phyloP scores from a whole-genome alignment of 1,284 basidiomycete genomes.

The Retiboletus flavoniger region DNA sequence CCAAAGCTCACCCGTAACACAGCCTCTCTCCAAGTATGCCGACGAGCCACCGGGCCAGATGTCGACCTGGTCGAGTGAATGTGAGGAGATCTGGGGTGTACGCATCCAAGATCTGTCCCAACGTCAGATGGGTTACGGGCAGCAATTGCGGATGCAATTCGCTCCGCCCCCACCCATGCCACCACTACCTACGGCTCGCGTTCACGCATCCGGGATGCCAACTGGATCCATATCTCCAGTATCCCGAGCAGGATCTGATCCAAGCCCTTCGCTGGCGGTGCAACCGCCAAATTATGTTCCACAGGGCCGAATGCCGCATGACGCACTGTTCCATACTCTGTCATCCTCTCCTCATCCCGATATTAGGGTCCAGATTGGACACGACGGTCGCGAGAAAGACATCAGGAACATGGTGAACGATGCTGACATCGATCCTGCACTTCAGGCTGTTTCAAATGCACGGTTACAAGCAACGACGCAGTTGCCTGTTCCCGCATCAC shows the following conservation, averaged over 20 bases:
- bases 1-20: conserved; percentile 15
- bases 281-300: conserved; percentile 12
- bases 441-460: conserved; percentile 25
- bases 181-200: conserved; percentile 17
- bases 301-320: conserved; percentile 22
- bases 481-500: conserved; percentile 5
- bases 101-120: conserved; percentile 43
- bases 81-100: conserved; percentile 65
- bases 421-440: conserved; percentile 33
- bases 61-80: conserved; percentile 55
- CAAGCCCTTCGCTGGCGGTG: conserved; percentile 9
- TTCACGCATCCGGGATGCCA: conserved; percentile 14
- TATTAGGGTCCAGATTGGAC: conserved; percentile 16
- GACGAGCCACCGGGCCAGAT: conserved; percentile 52
- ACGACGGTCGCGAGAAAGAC: conserved; percentile 30
- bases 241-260: conserved; percentile 25
- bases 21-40: conserved; percentile 68
- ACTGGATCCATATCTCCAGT: conserved; percentile 23
- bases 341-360: conserved; percentile 20
- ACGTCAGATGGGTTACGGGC: conserved; percentile 13
- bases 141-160: conserved; percentile 19
- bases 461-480: conserved; percentile 20
- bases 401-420: conserved; percentile 25
- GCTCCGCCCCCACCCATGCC: conserved; percentile 18
- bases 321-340: conserved; percentile 18